Percentiles rank a stretch among this genome's conserved stretches.
Conservation (phyloP, 306 rosid species). For the Medicago ruthenica region DNA sequence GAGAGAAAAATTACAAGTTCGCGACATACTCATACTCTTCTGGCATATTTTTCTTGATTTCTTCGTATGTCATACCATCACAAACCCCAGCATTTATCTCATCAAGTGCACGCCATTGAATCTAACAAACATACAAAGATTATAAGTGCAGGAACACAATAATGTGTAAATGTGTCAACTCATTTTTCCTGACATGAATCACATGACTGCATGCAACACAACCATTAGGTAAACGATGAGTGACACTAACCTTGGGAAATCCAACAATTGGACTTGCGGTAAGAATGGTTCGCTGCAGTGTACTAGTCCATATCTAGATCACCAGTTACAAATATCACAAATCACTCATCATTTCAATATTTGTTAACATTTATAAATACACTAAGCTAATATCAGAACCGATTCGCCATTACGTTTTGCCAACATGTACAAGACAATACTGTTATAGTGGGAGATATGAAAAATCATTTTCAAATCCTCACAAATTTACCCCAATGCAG, state of each 20-base stretch:
- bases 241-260: slow-evolving; percentile 87
- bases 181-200: slow-evolving; percentile 21
- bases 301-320: slow-evolving; percentile 96
- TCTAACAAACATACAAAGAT: slow-evolving; percentile 52
- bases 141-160: slow-evolving; percentile 15
- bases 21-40: slow-evolving; percentile 88
- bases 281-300: slow-evolving; percentile 89
- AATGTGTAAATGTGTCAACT: slow-evolving; percentile 4
- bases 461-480: too few relatives aligned
- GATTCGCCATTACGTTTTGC: slow-evolving; percentile 19
- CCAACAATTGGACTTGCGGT: slow-evolving; percentile 88
- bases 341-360: slow-evolving; percentile 34
- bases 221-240: slow-evolving; percentile 33
- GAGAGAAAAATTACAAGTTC: slow-evolving; percentile 35
- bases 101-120: slow-evolving; percentile 99
- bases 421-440: not conserved
- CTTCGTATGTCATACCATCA: slow-evolving; percentile 96
- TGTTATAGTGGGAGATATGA: not conserved
- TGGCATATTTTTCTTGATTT: slow-evolving; percentile 97
- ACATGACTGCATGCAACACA: slow-evolving; percentile 33
- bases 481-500: not conserved
- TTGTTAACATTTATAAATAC: slow-evolving; percentile 24
- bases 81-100: slow-evolving; percentile 94
- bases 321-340: slow-evolving; percentile 41
- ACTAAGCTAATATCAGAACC: slow-evolving; percentile 30